These are phyloP conservation scores for Mikania micrantha DNA, from an alignment of 129 eudicot species.

Conservation along the genomic window DNA sequence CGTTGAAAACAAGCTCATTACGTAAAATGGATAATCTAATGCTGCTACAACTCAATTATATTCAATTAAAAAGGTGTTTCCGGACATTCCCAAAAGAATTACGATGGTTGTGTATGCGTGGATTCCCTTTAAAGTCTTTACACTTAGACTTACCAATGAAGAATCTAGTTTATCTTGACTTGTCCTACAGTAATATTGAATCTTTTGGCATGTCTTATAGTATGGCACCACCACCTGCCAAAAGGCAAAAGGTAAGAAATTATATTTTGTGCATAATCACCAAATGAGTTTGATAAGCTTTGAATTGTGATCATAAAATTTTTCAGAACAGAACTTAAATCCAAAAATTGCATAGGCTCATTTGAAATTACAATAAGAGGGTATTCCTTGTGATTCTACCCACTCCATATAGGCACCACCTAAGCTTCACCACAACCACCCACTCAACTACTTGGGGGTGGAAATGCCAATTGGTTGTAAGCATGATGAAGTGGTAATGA, in stretches of 20 bases:
- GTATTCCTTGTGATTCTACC: no score
- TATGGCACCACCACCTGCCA: not conserved
- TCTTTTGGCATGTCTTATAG: constrained; percentile 3
- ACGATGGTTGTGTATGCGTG: constrained; percentile 26
- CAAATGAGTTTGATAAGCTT: not conserved
- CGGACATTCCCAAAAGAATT: constrained; percentile 4
- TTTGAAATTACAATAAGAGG: no score
- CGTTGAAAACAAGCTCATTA: not conserved
- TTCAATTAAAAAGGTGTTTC: not conserved
- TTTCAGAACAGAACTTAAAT: not conserved
- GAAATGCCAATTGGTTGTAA: no score
- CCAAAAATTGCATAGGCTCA: not conserved
- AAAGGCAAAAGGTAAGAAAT: constrained; percentile 7
- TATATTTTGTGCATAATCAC: not conserved
- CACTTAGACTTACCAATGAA: constrained; percentile 11
- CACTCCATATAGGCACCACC: no score
- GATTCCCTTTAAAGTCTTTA: constrained; percentile 14
- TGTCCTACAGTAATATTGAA: no score
- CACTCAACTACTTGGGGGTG: no score
- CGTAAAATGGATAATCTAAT: constrained; percentile 17
- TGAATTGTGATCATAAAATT: not conserved
- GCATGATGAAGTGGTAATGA: no score
- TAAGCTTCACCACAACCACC: no score
- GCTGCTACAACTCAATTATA: constrained; percentile 20
- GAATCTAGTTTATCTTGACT: constrained; percentile 20